phyloP scores from a whole-genome alignment of 202 grass and related monocot genomes.

The Carex arenaria region DNA sequence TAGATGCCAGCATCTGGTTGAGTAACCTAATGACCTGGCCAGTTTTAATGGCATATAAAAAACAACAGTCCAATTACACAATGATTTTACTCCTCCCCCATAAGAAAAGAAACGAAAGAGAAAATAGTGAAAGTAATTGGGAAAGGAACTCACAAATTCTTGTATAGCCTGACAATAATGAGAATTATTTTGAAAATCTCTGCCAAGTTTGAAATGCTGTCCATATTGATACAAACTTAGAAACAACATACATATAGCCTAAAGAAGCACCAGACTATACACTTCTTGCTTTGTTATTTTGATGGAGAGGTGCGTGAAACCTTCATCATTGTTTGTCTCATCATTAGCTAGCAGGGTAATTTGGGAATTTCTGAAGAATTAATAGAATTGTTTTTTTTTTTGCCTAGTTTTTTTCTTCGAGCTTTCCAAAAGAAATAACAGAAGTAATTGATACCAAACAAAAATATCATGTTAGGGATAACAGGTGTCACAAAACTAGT shows the following conservation, averaged over 20 bases:
- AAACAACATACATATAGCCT: neutral
- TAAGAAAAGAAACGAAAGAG: neutral
- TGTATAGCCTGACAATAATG: neutral
- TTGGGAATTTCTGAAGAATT: neutral
- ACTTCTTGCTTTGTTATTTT: neutral
- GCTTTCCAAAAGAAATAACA: neutral
- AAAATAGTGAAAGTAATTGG: neutral
- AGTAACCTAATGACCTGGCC: neutral
- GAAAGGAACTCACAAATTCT: neutral
- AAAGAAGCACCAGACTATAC: neutral
- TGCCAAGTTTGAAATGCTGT: neutral
- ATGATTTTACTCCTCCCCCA: neutral
- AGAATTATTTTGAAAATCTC: neutral
- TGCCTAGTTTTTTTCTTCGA: neutral
- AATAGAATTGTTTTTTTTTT: neutral
- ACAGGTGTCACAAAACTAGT: neutral
- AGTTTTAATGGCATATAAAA: neutral
- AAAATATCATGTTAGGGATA: neutral
- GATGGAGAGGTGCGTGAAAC: neutral
- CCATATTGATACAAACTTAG: neutral
- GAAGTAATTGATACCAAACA: neutral
- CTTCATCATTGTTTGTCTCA: neutral
- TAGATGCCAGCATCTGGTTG: neutral
- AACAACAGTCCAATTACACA: neutral
- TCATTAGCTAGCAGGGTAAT: neutral